Base-by-base conservation (phyloP, 2,329 filamentous ascomycete species). In the Blumeriella jaapii region DNA sequence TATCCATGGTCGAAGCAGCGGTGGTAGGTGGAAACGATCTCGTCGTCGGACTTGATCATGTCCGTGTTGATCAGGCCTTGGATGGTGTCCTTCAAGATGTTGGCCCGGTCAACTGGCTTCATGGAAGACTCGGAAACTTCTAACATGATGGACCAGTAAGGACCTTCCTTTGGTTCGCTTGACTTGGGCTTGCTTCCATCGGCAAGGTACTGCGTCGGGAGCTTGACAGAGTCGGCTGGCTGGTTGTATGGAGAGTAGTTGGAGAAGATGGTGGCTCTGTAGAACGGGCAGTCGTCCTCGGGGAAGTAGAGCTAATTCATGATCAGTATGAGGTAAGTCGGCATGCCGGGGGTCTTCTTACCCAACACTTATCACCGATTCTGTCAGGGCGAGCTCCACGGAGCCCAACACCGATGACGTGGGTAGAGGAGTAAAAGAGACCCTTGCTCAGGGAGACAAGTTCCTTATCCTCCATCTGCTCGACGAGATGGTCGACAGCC, bases 211-310 rank as follows among this genome's bases (percentile, higher is more conserved):
- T 85, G 65, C 14, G 91, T 96, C 24, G 86, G 75, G 38, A 98
- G 76, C 71, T 93, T 91, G 57, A 71, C 78, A 39, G 79, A 77
- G 40, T 76, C 69, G 48, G 82, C 68, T 20, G 91, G 91, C 67
- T 96, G 91, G 71, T 98, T 98, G 75, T 93, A 78, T 34, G 89
- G 91, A 14, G 91, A 96, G 74, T 98, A 98, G 75, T 98, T 98
- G 64, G 89, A 96, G 76, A 98, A 98, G 67, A 98, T 96, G 57
- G 91, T 98, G 56, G 91, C 91, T 52, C 91, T 84, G 73, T 98
- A 98, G 73, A 98, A 98, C 59, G 86, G 86, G 70, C 86, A 95
- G 73, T 98, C 81, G 62, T 94, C 82, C 63, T 98, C 91, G 45
- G 91, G 91, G 77, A 96, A 98, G 75, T 98, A 98, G 49, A 98